Conservation (phyloP, 2,329 filamentous ascomycete species). For the Fusarium algeriense region DNA sequence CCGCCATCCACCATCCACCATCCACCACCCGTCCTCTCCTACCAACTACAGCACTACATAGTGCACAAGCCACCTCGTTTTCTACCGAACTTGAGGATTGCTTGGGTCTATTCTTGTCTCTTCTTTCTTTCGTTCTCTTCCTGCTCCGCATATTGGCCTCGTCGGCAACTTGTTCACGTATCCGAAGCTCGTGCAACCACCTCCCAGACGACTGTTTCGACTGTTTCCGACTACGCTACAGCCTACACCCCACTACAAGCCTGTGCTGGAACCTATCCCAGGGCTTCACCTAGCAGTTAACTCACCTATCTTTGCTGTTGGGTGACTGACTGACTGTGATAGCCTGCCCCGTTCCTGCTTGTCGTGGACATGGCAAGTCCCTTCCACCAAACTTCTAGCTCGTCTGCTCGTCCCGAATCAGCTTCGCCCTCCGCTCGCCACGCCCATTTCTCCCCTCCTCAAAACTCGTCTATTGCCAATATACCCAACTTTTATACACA, state of each 20-base stretch:
- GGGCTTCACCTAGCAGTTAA: constrained; percentile 25
- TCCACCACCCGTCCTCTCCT: constrained; percentile 33
- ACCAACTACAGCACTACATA: not conserved
- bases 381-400: constrained; percentile 41
- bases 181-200: constrained; percentile 34
- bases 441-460: constrained; percentile 31
- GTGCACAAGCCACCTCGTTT: constrained; percentile 34
- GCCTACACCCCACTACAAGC: constrained; percentile 30
- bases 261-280: constrained; percentile 24
- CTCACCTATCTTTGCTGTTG: constrained; percentile 13
- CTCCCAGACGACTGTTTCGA: constrained; percentile 27
- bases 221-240: constrained; percentile 26
- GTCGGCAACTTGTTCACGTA: constrained; percentile 8
- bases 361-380: constrained; percentile 44
- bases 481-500: constrained; percentile 47
- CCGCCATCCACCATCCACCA: constrained; percentile 40
- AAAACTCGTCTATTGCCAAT: constrained; percentile 25
- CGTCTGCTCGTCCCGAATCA: constrained; percentile 41
- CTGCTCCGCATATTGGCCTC: not conserved
- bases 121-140: not conserved
- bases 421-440: constrained; percentile 37
- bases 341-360: constrained; percentile 15
- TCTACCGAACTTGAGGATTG: constrained; percentile 21
- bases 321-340: constrained; percentile 11
- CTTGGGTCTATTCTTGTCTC: constrained; percentile 13